Conservation (phyloP, 2,329 filamentous ascomycete species). For the Fusarium sp. region DNA sequence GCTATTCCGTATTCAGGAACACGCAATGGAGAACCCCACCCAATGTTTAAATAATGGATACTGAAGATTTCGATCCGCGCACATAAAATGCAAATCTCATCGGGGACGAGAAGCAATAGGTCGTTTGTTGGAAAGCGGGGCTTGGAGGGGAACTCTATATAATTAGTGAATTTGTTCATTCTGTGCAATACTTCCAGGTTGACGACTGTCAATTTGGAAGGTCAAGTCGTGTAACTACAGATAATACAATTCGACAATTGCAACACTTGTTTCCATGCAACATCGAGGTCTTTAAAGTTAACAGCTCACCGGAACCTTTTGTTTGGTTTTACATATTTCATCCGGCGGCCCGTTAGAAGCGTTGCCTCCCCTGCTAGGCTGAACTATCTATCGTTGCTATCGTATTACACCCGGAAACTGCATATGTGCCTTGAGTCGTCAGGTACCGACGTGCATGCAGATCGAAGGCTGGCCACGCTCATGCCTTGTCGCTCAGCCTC, state of each 20-base stretch:
- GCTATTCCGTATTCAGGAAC: not conserved
- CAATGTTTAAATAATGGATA: not conserved
- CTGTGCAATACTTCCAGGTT: rapidly evolving
- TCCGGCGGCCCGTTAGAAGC: not conserved
- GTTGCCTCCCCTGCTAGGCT: not conserved
- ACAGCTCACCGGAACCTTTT: too few species aligned
- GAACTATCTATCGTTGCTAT: not conserved
- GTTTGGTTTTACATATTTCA: not conserved
- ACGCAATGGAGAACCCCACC: not conserved
- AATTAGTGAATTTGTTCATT: not conserved
- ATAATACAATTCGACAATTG: not conserved
- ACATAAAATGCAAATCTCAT: not conserved
- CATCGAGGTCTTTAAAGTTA: not conserved
- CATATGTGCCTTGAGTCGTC: not conserved
- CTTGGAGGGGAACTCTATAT: not conserved
- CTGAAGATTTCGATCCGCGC: not conserved
- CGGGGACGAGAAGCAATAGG: not conserved
- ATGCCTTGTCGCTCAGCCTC: too few species aligned
- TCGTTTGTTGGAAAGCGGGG: not conserved
- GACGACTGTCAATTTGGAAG: rapidly evolving
- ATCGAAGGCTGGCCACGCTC: not conserved
- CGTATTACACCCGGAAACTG: not conserved
- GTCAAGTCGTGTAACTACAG: not conserved
- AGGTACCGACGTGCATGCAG: not conserved
- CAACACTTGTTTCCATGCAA: rapidly evolving